Percentiles rank a stretch among this genome's conserved stretches.
Evolutionary conservation across 306 rosid genomes (phyloP).

Genomic region (Cicer pinnatifidum): DNA sequence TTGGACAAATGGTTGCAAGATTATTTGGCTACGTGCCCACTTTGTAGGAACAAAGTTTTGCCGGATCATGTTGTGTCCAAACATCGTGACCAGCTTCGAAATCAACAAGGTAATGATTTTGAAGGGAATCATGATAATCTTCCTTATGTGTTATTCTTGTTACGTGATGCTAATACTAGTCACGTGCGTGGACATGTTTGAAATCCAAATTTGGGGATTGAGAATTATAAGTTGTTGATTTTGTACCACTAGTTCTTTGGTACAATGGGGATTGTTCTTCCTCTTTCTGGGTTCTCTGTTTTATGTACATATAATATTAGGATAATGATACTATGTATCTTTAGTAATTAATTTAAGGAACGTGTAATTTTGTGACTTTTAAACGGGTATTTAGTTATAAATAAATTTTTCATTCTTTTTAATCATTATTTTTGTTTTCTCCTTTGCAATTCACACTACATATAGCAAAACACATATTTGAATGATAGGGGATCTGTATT

Average conservation of each 20-base stretch:
- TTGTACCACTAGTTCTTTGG: background rate
- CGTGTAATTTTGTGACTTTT: too few relatives aligned
- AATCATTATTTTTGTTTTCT: too few relatives aligned
- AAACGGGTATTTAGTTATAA: too few relatives aligned
- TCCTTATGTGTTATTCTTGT: constrained; percentile 59
- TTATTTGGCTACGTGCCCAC: constrained; percentile 78
- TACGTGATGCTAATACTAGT: constrained; percentile 54
- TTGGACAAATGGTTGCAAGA: constrained; percentile 83
- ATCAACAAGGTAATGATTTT: constrained; percentile 60
- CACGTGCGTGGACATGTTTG: constrained; percentile 49
- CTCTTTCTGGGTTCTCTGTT: background rate
- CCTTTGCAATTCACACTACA: too few relatives aligned
- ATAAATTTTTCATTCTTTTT: too few relatives aligned
- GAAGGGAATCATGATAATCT: constrained; percentile 64
- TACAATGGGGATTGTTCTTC: background rate
- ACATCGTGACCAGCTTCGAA: constrained; percentile 59
- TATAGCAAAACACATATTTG: too few relatives aligned
- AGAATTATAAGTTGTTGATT: background rate
- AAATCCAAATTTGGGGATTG: background rate
- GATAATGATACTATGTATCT: background rate
- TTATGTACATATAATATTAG: background rate
- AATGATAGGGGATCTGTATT: too few relatives aligned
- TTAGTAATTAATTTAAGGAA: too few relatives aligned
- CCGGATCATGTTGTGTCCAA: constrained; percentile 71
- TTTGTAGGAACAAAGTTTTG: constrained; percentile 73